Conservation (phyloP, 1,139 yeast genomes). For the Geotrichum restrictum region DNA sequence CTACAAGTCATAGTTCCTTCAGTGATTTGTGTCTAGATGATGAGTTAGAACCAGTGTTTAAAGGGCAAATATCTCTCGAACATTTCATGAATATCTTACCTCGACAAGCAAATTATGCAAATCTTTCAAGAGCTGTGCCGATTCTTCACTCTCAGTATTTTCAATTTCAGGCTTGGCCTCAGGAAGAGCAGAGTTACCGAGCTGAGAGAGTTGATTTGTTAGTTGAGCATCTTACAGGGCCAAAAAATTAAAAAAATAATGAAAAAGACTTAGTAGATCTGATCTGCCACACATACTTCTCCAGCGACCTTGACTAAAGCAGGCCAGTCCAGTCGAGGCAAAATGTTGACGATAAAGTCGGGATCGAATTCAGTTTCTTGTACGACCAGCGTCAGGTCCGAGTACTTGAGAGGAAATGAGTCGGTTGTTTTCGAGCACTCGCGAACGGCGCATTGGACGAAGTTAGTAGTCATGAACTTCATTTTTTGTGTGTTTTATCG, state of each 20-base stretch:
- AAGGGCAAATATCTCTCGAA: too few species aligned
- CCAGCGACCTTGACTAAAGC: constrained; percentile 73
- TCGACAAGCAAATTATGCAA: constrained; percentile 76
- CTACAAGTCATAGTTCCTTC: constrained; percentile 89
- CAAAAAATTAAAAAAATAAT: constrained; percentile 38
- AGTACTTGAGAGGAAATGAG: constrained; percentile 75
- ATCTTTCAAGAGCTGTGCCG: constrained; percentile 61
- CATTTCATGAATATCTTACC: too few species aligned
- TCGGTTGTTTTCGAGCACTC: constrained; percentile 69
- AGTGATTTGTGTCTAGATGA: constrained; percentile 57
- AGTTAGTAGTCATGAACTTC: constrained; percentile 93
- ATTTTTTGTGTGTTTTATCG: constrained; percentile 44
- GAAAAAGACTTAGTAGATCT: constrained; percentile 30
- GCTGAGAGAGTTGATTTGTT: constrained; percentile 27
- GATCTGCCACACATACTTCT: constrained; percentile 66
- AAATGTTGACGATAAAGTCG: constrained; percentile 69
- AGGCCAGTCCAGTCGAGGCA: constrained; percentile 83
- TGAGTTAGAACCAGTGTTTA: constrained; percentile 12
- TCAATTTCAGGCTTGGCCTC: constrained; percentile 59
- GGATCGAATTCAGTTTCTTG: constrained; percentile 82
- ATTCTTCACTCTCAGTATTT: constrained; percentile 49
- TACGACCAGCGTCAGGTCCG: constrained; percentile 68
- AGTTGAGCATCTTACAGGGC: neutral
- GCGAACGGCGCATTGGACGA: constrained; percentile 89
- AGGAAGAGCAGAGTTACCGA: constrained; percentile 69